Evolutionary conservation across 169 alveolate genomes (phyloP).

Genomic region (Plasmodium cynomolgi): DNA sequence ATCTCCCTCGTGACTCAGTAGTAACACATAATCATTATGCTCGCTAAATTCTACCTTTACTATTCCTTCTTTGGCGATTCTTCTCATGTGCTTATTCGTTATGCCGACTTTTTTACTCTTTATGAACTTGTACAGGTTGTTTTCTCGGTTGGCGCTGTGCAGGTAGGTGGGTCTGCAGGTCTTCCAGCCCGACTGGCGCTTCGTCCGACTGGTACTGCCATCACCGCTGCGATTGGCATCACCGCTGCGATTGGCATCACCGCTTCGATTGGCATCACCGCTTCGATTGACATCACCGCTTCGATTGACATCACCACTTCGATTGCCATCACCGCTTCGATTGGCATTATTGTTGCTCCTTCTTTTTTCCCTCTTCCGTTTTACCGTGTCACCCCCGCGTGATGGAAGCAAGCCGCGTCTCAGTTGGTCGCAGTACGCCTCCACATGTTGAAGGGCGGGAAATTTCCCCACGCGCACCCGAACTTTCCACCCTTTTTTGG

Average conservation of each 20-base stretch:
- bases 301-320: not conserved
- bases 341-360: not conserved
- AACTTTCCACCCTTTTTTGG: conserved; percentile 9
- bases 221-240: not conserved
- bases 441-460: not conserved
- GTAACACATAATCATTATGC: conserved; percentile 65
- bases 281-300: not conserved
- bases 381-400: not conserved
- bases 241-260: not conserved
- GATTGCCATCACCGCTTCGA: not conserved
- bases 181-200: not conserved
- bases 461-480: not conserved
- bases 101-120: conserved; percentile 4
- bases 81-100: conserved; percentile 16
- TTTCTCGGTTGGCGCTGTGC: conserved; percentile 42
- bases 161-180: conserved; percentile 13
- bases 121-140: conserved; percentile 24
- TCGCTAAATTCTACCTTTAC: conserved; percentile 44
- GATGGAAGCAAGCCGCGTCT: not conserved
- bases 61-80: conserved; percentile 51
- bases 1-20: conserved; percentile 20
- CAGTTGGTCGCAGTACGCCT: not conserved
- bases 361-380: not conserved
- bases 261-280: not conserved
- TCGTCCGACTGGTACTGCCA: not conserved